These are phyloP conservation scores for Talaromyces sp. DNA, from an alignment of 2,329 filamentous ascomycete genomes.

Conservation along the genomic window DNA sequence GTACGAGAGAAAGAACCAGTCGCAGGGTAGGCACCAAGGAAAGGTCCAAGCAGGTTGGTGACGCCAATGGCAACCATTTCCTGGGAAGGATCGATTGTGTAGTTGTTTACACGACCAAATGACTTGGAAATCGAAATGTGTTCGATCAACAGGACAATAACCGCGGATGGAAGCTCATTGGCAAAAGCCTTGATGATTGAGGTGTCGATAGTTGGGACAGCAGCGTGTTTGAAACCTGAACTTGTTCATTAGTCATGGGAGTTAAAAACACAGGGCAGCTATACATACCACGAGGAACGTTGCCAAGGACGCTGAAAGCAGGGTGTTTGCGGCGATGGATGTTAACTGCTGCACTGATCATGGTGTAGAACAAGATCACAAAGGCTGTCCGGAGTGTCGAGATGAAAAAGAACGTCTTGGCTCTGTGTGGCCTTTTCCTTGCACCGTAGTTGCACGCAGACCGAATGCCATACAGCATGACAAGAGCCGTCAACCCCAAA, in stretches of 20 bases:
- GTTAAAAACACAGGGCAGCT: background rate
- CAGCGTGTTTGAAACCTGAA: conserved; percentile 73
- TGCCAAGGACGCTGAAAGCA: conserved; percentile 67
- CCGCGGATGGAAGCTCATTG: conserved; percentile 70
- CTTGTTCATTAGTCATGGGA: background rate
- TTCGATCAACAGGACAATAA: conserved; percentile 94
- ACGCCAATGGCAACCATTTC: conserved; percentile 93
- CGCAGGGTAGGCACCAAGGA: conserved; percentile 84
- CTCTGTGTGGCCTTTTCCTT: conserved; percentile 61
- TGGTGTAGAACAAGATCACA: conserved; percentile 83
- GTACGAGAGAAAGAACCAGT: conserved; percentile 96
- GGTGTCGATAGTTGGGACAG: conserved; percentile 62
- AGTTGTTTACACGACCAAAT: conserved; percentile 93
- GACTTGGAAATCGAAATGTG: conserved; percentile 97
- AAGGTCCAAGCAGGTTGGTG: conserved; percentile 82
- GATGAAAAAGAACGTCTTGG: conserved; percentile 81
- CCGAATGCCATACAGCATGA: conserved; percentile 72
- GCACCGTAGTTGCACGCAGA: conserved; percentile 59
- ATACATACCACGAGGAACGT: conserved; percentile 65
- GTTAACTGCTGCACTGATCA: conserved; percentile 85
- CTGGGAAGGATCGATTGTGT: conserved; percentile 90
- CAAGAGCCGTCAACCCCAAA: conserved; percentile 77
- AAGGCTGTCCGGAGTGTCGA: conserved; percentile 86
- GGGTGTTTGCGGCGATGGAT: conserved; percentile 59
- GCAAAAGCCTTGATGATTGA: conserved; percentile 64